phyloP scores from a whole-genome alignment of 1,284 basidiomycete species.

The Violaceomyces palustris region DNA sequence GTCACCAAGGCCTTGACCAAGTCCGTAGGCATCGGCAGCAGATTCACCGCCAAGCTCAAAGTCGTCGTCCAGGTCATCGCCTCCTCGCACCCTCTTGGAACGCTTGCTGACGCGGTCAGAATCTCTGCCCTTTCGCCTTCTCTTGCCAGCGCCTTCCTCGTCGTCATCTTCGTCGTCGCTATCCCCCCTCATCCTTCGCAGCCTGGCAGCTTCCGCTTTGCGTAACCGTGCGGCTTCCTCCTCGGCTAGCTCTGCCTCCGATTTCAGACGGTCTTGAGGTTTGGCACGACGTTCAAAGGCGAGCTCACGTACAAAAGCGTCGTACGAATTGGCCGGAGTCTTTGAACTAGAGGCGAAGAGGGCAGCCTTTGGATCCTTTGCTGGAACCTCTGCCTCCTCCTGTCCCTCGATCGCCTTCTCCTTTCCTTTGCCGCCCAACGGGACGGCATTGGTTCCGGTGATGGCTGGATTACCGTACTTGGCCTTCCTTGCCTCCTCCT shows the following conservation, averaged over 20 bases:
- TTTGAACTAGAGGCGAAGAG: no score
- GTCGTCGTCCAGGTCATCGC: conserved; percentile 89
- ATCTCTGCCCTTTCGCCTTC: conserved; percentile 22
- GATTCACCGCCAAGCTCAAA: conserved; percentile 56
- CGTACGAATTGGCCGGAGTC: conserved; percentile 60
- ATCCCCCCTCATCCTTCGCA: conserved; percentile 81
- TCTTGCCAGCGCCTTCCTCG: conserved; percentile 51
- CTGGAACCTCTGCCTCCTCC: not conserved
- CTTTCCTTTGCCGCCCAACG: no score
- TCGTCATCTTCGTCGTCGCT: conserved; percentile 56
- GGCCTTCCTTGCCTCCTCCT: conserved; percentile 1
- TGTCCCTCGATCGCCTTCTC: no score
- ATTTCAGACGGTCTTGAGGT: conserved; percentile 92
- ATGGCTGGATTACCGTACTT: no score
- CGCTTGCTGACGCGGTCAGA: conserved; percentile 37
- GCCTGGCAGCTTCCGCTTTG: conserved; percentile 73
- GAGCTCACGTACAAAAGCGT: conserved; percentile 83
- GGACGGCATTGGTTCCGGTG: no score
- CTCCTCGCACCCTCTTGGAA: conserved; percentile 59
- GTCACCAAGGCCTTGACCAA: conserved; percentile 36
- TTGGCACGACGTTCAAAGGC: conserved; percentile 90
- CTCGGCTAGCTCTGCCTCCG: conserved; percentile 84
- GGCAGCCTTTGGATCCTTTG: conserved; percentile 1
- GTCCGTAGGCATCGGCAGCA: conserved; percentile 40
- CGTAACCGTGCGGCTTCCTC: conserved; percentile 84